phyloP scores from a whole-genome alignment of 331 rosid genomes.

The Cydonia oblonga region DNA sequence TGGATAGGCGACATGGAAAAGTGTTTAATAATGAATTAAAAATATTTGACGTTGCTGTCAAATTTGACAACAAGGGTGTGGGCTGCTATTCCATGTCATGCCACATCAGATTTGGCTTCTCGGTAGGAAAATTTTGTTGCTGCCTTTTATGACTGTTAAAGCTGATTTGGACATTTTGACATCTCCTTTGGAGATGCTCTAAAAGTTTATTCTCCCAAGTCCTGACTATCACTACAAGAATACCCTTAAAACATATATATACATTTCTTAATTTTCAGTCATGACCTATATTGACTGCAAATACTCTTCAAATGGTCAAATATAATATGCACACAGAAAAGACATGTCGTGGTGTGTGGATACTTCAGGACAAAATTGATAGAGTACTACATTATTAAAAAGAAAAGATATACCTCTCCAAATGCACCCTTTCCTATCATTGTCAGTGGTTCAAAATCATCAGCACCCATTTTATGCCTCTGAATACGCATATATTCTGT shows the following conservation, averaged over 20 bases:
- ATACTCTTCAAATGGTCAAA: background rate
- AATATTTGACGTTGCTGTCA: no score
- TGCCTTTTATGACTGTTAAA: no score
- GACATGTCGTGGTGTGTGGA: background rate
- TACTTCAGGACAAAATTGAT: background rate
- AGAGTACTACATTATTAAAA: background rate
- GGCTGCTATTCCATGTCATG: no score
- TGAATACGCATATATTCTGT: slow-evolving; percentile 97
- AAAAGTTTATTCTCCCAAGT: background rate
- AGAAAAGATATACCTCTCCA: slow-evolving; percentile 68
- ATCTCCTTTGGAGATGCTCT: no score
- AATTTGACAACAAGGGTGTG: no score
- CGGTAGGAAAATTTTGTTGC: no score
- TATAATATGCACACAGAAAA: background rate
- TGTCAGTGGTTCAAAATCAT: slow-evolving; percentile 89
- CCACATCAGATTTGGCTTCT: no score
- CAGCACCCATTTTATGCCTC: slow-evolving; percentile 99
- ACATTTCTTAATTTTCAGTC: background rate
- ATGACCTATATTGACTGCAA: background rate
- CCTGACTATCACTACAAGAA: background rate
- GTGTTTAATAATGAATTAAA: no score
- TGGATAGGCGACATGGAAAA: no score
- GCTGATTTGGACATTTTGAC: no score
- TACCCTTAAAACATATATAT: background rate
- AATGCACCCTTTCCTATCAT: slow-evolving; percentile 99